These are phyloP conservation scores for Torulaspora globosa DNA, from an alignment of 1,139 yeast genomes.

Conservation along the genomic window DNA sequence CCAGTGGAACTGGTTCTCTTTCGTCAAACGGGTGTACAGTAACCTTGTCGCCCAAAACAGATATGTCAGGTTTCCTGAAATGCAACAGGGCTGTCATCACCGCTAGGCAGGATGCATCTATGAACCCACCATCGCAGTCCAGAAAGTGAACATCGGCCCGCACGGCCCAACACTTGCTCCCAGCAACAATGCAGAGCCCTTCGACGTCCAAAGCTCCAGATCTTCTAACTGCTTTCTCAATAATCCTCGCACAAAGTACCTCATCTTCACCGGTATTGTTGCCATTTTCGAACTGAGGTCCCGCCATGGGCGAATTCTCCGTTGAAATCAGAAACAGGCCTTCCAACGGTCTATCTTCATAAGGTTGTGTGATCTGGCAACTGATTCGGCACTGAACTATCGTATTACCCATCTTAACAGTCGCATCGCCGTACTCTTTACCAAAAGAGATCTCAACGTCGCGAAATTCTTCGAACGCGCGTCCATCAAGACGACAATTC, in stretches of 20 bases:
- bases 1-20: conserved; percentile 80
- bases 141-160: conserved; percentile 86
- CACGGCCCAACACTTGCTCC: conserved; percentile 84
- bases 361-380: conserved; percentile 76
- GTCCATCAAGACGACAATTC: conserved; percentile 64
- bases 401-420: conserved; percentile 70
- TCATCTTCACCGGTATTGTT: conserved; percentile 70
- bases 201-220: conserved; percentile 90
- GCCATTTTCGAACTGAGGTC: conserved; percentile 73
- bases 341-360: conserved; percentile 90
- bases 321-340: conserved; percentile 81
- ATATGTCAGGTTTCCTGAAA: conserved; percentile 77
- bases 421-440: conserved; percentile 74
- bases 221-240: conserved; percentile 87
- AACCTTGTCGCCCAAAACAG: conserved; percentile 66
- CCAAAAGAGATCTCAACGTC: conserved; percentile 61
- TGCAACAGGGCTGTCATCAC: conserved; percentile 84
- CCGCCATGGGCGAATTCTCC: conserved; percentile 86
- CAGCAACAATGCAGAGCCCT: conserved; percentile 84
- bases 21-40: conserved; percentile 69
- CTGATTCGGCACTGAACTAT: conserved; percentile 72
- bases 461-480: conserved; percentile 60
- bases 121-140: conserved; percentile 86
- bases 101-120: conserved; percentile 87
- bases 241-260: conserved; percentile 66